Base-by-base conservation (phyloP, 805 yeast genomes). In the Candida ortonii region DNA sequence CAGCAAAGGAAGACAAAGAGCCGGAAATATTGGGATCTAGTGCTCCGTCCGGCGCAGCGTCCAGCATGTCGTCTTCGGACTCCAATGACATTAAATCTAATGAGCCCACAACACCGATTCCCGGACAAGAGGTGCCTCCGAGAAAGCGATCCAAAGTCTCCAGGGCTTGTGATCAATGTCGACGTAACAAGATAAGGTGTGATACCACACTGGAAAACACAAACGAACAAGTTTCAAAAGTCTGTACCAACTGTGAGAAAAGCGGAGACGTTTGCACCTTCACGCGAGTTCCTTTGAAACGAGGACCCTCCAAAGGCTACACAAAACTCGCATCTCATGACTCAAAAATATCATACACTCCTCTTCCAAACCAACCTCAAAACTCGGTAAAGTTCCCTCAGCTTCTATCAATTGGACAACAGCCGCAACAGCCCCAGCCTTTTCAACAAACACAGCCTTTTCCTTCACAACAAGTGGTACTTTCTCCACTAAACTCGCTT, bases 251-350 rank as follows among this genome's bases (percentile, higher is more conserved):
- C 44, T 84, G 94, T 56, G 52, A 61, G 11, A 78, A 76, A 51
- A 76, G 68, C 47, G 69, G 68, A 29, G 87, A 80, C 29, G 53
- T 50, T 3, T 84, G 94, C 55, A 67, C 81, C 2, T 84, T 82
- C 53, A 78, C 80, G 15, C 64, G 90, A 31, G 69, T 79, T 2
- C 94, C 89, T 0, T 55, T 84, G 53, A 84, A 84, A 48, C 62
- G 94, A 46, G 94, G 94, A 0, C 94, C 94, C 0, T 70, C 82
- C 1, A 84, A 82, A 50, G 90, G 90, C 1, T 80, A 75, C 30
- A 47, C 49, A 3, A 56, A 51, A 30, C 26, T 12, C n/a, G n/a
- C n/a, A n/a, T n/a, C n/a, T 3, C 13, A 22, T 22, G 25, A 7
- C 12, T 22, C 25, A n/a, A 6, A 11, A n/a, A 11, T 14, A 6